A percentile compares a stretch with the other conserved stretches of the same genome.
Conservation (phyloP, 306 rosid genomes). For the Sicyos baderoa region DNA sequence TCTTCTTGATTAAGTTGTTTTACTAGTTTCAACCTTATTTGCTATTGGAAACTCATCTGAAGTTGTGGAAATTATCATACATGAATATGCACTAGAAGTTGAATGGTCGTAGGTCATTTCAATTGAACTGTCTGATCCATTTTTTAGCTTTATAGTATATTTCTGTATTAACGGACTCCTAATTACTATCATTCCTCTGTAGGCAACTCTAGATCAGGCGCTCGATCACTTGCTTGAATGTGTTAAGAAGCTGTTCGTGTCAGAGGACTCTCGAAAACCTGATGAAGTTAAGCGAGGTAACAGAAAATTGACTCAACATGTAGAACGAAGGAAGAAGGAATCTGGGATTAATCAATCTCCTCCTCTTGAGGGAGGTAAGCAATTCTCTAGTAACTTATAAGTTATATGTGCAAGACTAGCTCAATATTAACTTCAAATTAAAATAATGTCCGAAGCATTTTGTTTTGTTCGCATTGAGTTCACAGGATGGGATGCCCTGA, state of each 20-base stretch:
- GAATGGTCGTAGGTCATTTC: neutral
- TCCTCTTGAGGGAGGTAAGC: slow-evolving; percentile 42
- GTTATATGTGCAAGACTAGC: neutral
- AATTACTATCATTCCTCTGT: slow-evolving; percentile 21
- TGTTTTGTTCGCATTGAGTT: neutral
- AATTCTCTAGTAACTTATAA: neutral
- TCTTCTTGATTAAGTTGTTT: neutral
- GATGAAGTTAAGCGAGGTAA: slow-evolving; percentile 30
- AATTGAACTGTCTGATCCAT: slow-evolving; percentile 1
- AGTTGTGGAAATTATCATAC: neutral
- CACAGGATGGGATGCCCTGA: neutral
- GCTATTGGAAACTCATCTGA: neutral
- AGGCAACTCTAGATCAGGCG: slow-evolving; percentile 47
- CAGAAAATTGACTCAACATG: slow-evolving; percentile 23
- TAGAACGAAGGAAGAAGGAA: slow-evolving; percentile 26
- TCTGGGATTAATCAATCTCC: slow-evolving; percentile 26
- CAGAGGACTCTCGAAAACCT: slow-evolving; percentile 28
- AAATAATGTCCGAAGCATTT: neutral
- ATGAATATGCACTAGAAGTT: slow-evolving; percentile 1
- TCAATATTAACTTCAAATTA: slow-evolving; percentile 1
- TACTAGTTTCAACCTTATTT: neutral
- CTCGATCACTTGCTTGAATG: slow-evolving; percentile 51
- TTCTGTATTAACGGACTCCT: neutral
- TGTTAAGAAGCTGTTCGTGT: slow-evolving; percentile 45
- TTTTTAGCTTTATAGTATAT: neutral